phyloP scores from a whole-genome alignment of 1,284 basidiomycete genomes.

The Melampsora abietis-canadensis region DNA sequence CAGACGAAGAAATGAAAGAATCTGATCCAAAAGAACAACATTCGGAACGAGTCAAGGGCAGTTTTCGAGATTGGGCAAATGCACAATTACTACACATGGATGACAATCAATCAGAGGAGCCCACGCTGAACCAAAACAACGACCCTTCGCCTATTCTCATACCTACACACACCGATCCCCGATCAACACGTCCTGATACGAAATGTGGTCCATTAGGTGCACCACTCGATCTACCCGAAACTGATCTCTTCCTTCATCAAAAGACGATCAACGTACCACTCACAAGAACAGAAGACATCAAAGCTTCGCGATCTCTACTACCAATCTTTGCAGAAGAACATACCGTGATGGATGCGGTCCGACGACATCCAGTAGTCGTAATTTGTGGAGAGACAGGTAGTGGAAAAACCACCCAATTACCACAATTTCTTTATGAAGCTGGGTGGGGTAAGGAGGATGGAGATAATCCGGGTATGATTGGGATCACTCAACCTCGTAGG shows the following conservation, averaged over 20 bases:
- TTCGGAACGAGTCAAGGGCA: slow-evolving; percentile 32
- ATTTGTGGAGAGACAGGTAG: slow-evolving; percentile 86
- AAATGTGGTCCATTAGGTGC: slow-evolving; percentile 39
- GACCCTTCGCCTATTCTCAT: background rate
- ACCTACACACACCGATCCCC: too few species aligned
- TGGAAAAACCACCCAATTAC: slow-evolving; percentile 97
- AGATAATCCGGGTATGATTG: slow-evolving; percentile 96
- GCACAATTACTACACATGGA: slow-evolving; percentile 29
- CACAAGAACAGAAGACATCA: slow-evolving; percentile 68
- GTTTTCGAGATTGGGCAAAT: slow-evolving; percentile 44
- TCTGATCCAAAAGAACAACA: background rate
- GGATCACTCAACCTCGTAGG: slow-evolving; percentile 92
- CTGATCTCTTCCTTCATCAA: slow-evolving; percentile 46
- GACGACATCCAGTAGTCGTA: slow-evolving; percentile 73
- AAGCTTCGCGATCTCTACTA: slow-evolving; percentile 72
- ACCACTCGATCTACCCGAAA: slow-evolving; percentile 34
- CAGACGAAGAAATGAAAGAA: slow-evolving; percentile 2
- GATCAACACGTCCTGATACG: background rate
- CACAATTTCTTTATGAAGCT: slow-evolving; percentile 89
- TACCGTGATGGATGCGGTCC: slow-evolving; percentile 83
- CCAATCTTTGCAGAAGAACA: slow-evolving; percentile 94
- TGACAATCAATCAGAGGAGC: background rate
- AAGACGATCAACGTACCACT: slow-evolving; percentile 62
- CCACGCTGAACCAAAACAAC: background rate
- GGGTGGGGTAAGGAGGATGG: slow-evolving; percentile 81